A percentile compares a stretch with the other conserved stretches of the same genome.
phyloP scores from a whole-genome alignment of 257 asterid genomes.

The Capsicum chinense region DNA sequence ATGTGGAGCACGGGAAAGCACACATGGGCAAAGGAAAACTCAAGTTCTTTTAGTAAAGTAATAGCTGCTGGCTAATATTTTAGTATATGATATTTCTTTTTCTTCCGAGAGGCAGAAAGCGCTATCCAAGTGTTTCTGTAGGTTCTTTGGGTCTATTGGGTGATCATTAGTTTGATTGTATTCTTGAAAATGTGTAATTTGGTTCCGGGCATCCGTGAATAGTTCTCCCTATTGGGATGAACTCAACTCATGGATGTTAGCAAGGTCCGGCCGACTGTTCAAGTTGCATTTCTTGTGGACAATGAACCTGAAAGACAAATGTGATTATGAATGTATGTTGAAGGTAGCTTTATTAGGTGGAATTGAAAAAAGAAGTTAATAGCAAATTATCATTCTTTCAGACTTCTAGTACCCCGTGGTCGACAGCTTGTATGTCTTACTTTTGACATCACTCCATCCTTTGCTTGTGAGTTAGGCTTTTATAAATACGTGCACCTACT shows the following conservation, averaged over 20 bases:
- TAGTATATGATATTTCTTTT: conserved; percentile 11
- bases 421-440: not conserved
- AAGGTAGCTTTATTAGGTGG: not conserved
- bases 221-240: conserved; percentile 10
- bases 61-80: conserved; percentile 19
- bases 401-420: not conserved
- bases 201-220: not conserved
- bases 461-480: conserved; percentile 15
- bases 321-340: conserved; percentile 23
- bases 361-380: not conserved
- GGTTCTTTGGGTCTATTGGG: conserved; percentile 25
- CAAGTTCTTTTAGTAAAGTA: conserved; percentile 45
- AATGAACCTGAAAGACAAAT: not conserved
- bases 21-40: conserved; percentile 48
- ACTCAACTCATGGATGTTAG: not conserved
- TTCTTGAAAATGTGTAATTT: conserved; percentile 23
- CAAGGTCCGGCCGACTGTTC: not conserved
- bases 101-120: not conserved
- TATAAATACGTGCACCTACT: not conserved
- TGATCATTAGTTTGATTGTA: conserved; percentile 15
- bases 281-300: not conserved
- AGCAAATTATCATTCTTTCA: not conserved
- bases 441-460: conserved; percentile 7
- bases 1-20: conserved; percentile 48
- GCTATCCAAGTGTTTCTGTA: not conserved